Evolutionary conservation across 495 filamentous ascomycete species (phyloP).

Genomic region (Cercophora scortea): DNA sequence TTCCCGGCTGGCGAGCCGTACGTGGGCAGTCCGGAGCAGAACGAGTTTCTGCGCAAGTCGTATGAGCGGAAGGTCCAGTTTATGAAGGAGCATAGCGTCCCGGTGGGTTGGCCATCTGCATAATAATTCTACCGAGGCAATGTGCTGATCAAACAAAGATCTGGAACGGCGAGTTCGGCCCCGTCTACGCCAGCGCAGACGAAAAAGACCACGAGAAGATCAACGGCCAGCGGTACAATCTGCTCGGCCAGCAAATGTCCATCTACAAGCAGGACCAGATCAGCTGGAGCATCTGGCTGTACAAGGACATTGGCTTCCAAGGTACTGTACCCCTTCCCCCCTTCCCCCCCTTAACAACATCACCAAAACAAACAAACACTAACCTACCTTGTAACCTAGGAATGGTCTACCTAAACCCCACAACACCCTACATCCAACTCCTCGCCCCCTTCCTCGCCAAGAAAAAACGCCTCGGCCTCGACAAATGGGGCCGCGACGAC

Average conservation of each 20-base stretch:
- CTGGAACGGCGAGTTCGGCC: conserved; percentile 64
- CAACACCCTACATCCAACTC: conserved; percentile 42
- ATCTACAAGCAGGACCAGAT: conserved; percentile 51
- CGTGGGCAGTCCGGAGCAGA: conserved; percentile 44
- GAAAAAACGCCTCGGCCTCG: conserved; percentile 43
- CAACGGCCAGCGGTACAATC: conserved; percentile 44
- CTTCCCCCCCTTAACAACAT: no score
- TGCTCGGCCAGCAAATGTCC: conserved; percentile 48
- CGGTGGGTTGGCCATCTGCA: no score
- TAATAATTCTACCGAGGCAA: no score
- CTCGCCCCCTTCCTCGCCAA: conserved; percentile 47
- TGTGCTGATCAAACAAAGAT: conserved; percentile 1
- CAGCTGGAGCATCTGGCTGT: conserved; percentile 57
- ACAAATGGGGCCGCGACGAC: conserved; percentile 47
- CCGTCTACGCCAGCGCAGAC: conserved; percentile 44
- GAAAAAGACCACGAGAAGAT: conserved; percentile 32
- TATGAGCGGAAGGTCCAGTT: conserved; percentile 52
- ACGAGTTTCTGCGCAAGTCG: conserved; percentile 33
- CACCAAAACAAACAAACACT: no score
- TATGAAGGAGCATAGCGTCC: conserved; percentile 44
- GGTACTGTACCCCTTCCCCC: conserved; percentile 11
- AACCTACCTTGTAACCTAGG: conserved; percentile 14
- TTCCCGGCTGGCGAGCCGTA: conserved; percentile 49
- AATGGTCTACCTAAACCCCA: conserved; percentile 46
- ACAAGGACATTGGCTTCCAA: conserved; percentile 59